Conservation (phyloP, 2,329 filamentous ascomycete genomes). For the Neocucurbitaria cava region DNA sequence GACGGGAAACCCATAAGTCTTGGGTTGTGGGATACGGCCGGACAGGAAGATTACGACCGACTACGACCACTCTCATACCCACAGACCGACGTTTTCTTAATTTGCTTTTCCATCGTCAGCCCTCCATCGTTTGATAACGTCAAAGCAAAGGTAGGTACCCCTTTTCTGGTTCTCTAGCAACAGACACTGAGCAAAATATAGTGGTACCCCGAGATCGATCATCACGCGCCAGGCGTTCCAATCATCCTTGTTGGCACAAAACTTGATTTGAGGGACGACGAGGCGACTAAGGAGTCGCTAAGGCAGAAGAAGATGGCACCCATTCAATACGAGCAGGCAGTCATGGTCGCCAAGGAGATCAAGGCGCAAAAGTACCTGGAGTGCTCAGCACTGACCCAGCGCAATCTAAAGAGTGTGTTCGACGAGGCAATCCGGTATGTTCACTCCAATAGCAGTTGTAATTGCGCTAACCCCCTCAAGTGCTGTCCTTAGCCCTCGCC, state of each 20-base stretch:
- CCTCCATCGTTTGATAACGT: constrained; percentile 99
- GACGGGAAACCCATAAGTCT: constrained; percentile 97
- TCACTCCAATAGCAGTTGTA: not conserved
- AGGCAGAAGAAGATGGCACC: constrained; percentile 94
- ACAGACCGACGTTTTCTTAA: constrained; percentile 97
- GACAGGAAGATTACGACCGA: constrained; percentile 98
- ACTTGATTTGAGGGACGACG: constrained; percentile 92
- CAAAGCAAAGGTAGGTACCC: constrained; percentile 81
- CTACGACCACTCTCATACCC: constrained; percentile 95
- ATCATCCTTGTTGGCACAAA: constrained; percentile 98
- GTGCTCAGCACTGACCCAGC: constrained; percentile 94
- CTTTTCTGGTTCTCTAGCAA: not conserved
- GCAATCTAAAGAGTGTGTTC: constrained; percentile 98
- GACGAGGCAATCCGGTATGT: constrained; percentile 96
- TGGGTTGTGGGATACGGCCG: constrained; percentile 97
- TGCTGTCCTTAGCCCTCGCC: constrained; percentile 51
- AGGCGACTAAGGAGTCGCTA: constrained; percentile 79
- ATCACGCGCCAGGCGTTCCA: constrained; percentile 92
- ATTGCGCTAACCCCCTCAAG: constrained; percentile 21
- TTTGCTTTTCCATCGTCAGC: constrained; percentile 98
- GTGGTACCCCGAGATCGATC: constrained; percentile 98
- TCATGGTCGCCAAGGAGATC: constrained; percentile 91
- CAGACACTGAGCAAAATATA: constrained; percentile 50
- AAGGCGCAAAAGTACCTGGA: constrained; percentile 96
- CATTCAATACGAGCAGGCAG: constrained; percentile 92